These are phyloP conservation scores for Ceratobasidium theobromae DNA, from an alignment of 1,284 basidiomycete species.

Conservation along the genomic window DNA sequence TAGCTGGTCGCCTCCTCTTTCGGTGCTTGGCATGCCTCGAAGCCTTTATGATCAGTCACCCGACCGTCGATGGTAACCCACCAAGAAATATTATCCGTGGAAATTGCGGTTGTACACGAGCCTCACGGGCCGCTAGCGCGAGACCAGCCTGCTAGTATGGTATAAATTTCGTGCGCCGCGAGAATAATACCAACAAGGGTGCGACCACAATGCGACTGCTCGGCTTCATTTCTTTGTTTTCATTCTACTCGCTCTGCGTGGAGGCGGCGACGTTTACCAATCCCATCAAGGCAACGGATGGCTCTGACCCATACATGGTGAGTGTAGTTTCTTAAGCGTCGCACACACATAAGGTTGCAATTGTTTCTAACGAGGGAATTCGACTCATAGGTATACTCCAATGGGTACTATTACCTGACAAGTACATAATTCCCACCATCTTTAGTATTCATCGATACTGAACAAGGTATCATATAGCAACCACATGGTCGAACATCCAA, in stretches of 20 bases:
- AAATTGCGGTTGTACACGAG: neutral
- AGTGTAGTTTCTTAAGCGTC: neutral
- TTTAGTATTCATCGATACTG: neutral
- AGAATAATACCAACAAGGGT: neutral
- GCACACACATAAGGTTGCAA: neutral
- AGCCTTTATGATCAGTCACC: neutral
- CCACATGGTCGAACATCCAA: constrained; percentile 48
- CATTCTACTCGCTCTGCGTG: neutral
- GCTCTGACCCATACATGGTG: constrained; percentile 46
- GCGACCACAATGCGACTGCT: neutral
- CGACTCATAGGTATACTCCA: constrained; percentile 43
- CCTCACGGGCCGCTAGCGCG: neutral
- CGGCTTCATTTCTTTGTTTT: neutral
- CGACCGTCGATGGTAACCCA: neutral
- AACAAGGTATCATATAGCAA: constrained; percentile 39
- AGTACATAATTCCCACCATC: neutral
- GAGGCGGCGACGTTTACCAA: constrained; percentile 28
- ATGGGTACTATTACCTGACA: constrained; percentile 43
- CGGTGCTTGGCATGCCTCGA: too few species aligned
- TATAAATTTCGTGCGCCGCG: neutral
- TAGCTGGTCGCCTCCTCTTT: too few species aligned
- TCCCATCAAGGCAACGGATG: constrained; percentile 42
- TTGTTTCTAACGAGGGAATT: neutral
- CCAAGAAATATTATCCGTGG: neutral
- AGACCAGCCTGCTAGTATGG: too few species aligned